Percentiles rank a stretch among this genome's conserved stretches.
Evolutionary conservation across 495 filamentous ascomycete genomes (phyloP).

Genomic region (Xylaria nigripes): DNA sequence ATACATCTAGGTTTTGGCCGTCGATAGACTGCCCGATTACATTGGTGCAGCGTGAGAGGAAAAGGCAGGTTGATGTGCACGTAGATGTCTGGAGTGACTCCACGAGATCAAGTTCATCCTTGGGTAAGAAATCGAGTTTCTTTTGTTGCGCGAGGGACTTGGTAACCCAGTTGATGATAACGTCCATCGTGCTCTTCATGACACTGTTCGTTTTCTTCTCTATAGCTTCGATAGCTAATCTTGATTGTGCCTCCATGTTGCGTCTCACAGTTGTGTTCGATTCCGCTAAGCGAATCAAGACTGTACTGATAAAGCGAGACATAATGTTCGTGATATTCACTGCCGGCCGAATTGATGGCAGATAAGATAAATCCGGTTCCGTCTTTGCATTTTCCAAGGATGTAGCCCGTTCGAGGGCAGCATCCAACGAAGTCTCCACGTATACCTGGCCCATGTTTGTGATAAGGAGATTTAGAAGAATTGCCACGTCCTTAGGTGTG

Average conservation of each 20-base stretch:
- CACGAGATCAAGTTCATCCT: conserved; percentile 70
- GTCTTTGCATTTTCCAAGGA: conserved; percentile 67
- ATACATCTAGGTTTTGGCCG: conserved; percentile 64
- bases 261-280: conserved; percentile 82
- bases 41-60: conserved; percentile 59
- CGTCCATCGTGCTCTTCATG: conserved; percentile 79
- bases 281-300: conserved; percentile 81
- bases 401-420: conserved; percentile 64
- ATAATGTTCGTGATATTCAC: conserved; percentile 89
- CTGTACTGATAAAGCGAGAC: conserved; percentile 78
- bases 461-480: conserved; percentile 75
- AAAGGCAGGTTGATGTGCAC: conserved; percentile 67
- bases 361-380: conserved; percentile 83
- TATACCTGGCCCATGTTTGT: conserved; percentile 90
- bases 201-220: conserved; percentile 85
- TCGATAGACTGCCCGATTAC: conserved; percentile 60
- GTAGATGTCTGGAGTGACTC: conserved; percentile 82
- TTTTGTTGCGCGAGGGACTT: conserved; percentile 73
- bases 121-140: conserved; percentile 87
- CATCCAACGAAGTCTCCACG: conserved; percentile 87
- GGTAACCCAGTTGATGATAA: conserved; percentile 66
- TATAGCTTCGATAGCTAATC: conserved; percentile 60
- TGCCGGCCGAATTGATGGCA: conserved; percentile 66
- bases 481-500: conserved; percentile 89
- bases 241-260: conserved; percentile 81